A percentile compares a stretch with the other conserved stretches of the same genome.
Conservation (phyloP, 257 asterid genomes). For the Salvia splendens region DNA sequence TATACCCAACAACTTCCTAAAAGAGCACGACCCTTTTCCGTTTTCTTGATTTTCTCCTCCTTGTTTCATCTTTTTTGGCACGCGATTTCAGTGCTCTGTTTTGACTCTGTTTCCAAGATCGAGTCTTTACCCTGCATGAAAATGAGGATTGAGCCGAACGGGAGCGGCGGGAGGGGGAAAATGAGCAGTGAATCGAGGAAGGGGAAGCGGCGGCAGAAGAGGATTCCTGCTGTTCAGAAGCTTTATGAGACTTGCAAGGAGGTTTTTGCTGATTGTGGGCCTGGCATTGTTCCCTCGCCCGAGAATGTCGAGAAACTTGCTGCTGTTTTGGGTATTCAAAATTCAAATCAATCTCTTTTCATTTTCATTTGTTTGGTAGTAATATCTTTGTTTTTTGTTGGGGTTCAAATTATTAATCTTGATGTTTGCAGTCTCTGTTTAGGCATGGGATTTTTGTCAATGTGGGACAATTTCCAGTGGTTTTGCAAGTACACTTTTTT, state of each 20-base stretch:
- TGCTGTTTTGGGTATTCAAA: slow-evolving; percentile 61
- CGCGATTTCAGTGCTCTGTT: slow-evolving; percentile 24
- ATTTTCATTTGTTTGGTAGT: not conserved
- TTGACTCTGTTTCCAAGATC: not conserved
- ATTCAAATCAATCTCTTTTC: not conserved
- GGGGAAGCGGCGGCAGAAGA: slow-evolving; percentile 48
- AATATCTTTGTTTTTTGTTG: too few relatives aligned
- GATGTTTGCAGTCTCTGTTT: slow-evolving; percentile 10
- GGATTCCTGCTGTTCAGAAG: slow-evolving; percentile 52
- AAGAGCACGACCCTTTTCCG: not conserved
- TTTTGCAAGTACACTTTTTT: not conserved
- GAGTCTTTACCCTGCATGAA: slow-evolving; percentile 37
- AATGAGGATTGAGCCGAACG: slow-evolving; percentile 67
- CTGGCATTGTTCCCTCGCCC: slow-evolving; percentile 74
- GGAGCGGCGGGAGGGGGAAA: slow-evolving; percentile 50
- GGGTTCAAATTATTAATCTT: not conserved
- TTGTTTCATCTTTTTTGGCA: not conserved
- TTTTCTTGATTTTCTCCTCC: slow-evolving; percentile 15
- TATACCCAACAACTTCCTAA: not conserved
- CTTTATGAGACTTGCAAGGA: slow-evolving; percentile 75
- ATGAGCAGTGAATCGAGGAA: slow-evolving; percentile 53
- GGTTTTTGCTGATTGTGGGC: slow-evolving; percentile 80
- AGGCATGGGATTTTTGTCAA: slow-evolving; percentile 14
- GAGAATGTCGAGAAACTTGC: slow-evolving; percentile 67
- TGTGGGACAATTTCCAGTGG: slow-evolving; percentile 18